A percentile compares a stretch with the other conserved stretches of the same genome.
These are phyloP conservation scores for Penicillium paradoxum DNA, from an alignment of 495 filamentous ascomycete genomes.

Conservation along the genomic window DNA sequence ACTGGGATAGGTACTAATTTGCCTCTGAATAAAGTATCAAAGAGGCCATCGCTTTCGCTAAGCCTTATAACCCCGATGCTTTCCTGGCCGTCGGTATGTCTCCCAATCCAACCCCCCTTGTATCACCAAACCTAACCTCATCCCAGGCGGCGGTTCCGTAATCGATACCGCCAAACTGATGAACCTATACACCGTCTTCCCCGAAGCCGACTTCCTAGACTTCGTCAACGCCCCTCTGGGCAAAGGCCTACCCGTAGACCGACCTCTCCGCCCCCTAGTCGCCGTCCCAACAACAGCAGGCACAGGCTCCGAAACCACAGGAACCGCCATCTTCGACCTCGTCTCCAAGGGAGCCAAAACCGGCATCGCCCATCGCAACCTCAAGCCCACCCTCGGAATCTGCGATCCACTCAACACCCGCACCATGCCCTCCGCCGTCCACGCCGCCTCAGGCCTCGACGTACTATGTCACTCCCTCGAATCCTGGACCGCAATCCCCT, in stretches of 20 bases:
- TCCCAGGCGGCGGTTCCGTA: constrained; percentile 60
- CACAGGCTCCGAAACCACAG: constrained; percentile 92
- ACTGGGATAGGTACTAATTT: not conserved
- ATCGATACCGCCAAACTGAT: constrained; percentile 98
- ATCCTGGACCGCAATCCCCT: constrained; percentile 95
- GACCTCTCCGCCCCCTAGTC: constrained; percentile 74
- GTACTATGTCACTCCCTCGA: constrained; percentile 92
- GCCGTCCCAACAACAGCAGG: constrained; percentile 95
- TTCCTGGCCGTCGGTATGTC: constrained; percentile 81
- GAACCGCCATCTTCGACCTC: constrained; percentile 96
- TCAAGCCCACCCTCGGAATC: constrained; percentile 93
- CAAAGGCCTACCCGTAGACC: constrained; percentile 75
- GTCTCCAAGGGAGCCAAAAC: constrained; percentile 86
- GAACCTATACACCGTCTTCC: constrained; percentile 89
- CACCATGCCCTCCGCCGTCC: constrained; percentile 91
- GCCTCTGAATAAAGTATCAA: constrained; percentile 53
- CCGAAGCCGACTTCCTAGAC: constrained; percentile 86
- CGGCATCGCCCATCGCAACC: constrained; percentile 86
- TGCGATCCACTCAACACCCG: constrained; percentile 93
- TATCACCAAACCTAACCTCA: not conserved
- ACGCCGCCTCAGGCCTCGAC: constrained; percentile 83
- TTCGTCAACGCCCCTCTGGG: constrained; percentile 97
- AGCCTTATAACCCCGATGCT: constrained; percentile 73
- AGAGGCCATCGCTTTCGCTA: constrained; percentile 80
- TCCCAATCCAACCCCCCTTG: not conserved